Conservation (phyloP, 306 rosid species). For the Trifolium pratense region DNA sequence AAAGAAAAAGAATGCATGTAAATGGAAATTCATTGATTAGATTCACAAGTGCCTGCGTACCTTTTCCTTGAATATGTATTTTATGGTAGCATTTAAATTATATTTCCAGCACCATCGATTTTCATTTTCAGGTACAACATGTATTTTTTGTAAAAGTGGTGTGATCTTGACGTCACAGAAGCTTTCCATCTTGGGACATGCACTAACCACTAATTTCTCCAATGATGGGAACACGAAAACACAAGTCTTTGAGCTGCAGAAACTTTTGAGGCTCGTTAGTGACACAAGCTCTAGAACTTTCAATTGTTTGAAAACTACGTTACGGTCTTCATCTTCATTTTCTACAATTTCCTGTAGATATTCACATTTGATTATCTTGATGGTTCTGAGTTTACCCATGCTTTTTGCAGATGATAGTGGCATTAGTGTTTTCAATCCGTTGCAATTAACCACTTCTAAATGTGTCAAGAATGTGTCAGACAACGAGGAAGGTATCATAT, state of each 20-base stretch:
- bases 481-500: no score
- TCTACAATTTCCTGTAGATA: neutral
- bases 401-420: neutral
- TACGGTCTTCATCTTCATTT: neutral
- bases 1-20: no score
- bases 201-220: constrained; percentile 9
- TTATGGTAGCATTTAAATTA: neutral
- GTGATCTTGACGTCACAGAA: neutral
- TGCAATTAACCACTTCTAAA: constrained; percentile 20
- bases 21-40: no score
- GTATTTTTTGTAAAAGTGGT: neutral
- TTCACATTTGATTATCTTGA: constrained; percentile 29
- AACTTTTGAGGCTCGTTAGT: constrained; percentile 4
- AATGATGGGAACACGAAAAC: constrained; percentile 23
- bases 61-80: no score
- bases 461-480: constrained; percentile 28
- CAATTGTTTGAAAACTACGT: constrained; percentile 26
- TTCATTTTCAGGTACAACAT: neutral
- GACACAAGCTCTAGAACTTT: constrained; percentile 15
- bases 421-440: neutral
- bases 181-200: neutral
- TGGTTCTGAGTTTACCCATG: constrained; percentile 1
- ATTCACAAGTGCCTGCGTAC: no score
- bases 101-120: constrained; percentile 22
- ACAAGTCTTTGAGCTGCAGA: neutral